Percentiles rank a stretch among this genome's conserved stretches.
These are phyloP conservation scores for Fraxinus pennsylvanica DNA, from an alignment of 257 asterid species.

Conservation along the genomic window DNA sequence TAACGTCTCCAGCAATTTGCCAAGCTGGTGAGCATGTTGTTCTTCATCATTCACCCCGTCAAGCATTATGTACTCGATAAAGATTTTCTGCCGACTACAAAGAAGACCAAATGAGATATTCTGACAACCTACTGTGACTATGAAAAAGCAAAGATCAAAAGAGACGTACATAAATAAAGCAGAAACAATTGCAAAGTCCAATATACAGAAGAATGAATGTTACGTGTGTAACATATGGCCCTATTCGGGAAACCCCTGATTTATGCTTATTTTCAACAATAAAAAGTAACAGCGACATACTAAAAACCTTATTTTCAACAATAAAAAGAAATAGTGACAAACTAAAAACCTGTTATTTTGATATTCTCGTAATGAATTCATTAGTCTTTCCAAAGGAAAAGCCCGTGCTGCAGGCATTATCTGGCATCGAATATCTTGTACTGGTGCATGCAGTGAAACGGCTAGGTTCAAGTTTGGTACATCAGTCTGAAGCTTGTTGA, in stretches of 20 bases:
- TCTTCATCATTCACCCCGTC: slow-evolving; percentile 88
- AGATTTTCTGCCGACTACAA: slow-evolving; percentile 85
- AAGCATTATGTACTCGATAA: slow-evolving; percentile 98
- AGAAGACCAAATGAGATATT: slow-evolving; percentile 36
- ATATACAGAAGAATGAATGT: slow-evolving; percentile 1
- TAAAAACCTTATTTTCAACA: slow-evolving; percentile 32
- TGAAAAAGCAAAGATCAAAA: not conserved
- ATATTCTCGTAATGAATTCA: slow-evolving; percentile 73
- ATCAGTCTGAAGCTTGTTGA: slow-evolving; percentile 75
- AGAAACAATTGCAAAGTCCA: not conserved
- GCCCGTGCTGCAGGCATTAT: slow-evolving; percentile 99
- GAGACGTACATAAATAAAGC: not conserved
- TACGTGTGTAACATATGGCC: not conserved
- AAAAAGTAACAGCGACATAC: slow-evolving; percentile 1
- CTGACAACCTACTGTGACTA: slow-evolving; percentile 17
- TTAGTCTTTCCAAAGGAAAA: slow-evolving; percentile 83
- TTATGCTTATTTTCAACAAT: not conserved
- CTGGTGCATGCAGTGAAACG: slow-evolving; percentile 94
- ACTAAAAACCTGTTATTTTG: slow-evolving; percentile 65
- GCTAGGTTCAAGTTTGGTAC: slow-evolving; percentile 83
- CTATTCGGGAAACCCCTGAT: not conserved
- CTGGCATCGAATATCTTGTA: slow-evolving; percentile 92
- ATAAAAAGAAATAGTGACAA: slow-evolving; percentile 1
- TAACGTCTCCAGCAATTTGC: slow-evolving; percentile 66
- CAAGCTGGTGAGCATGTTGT: slow-evolving; percentile 93